These are phyloP conservation scores for Smallanthus sonchifolius DNA, from an alignment of 129 eudicot genomes.

Conservation along the genomic window DNA sequence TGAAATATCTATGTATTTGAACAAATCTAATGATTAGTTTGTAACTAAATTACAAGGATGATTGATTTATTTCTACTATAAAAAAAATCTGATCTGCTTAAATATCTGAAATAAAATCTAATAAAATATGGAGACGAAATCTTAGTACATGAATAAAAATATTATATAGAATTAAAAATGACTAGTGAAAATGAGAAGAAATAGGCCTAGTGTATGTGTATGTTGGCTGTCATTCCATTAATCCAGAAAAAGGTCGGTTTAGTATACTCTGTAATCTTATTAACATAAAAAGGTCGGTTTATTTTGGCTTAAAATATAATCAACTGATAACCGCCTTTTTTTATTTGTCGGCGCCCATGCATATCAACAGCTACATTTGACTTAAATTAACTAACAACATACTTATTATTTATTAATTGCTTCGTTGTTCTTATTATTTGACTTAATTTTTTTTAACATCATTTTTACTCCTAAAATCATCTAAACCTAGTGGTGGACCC, in stretches of 20 bases:
- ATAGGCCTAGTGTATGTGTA: not conserved
- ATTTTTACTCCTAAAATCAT: no score
- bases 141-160: not conserved
- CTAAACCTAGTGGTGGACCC: no score
- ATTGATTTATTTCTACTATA: not conserved
- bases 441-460: no score
- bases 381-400: constrained; percentile 20
- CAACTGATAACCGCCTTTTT: constrained; percentile 36
- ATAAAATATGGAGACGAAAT: constrained; percentile 5
- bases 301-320: constrained; percentile 22
- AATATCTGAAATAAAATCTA: not conserved
- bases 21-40: not conserved
- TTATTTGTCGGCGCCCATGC: constrained; percentile 42
- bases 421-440: constrained; percentile 15
- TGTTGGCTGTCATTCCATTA: constrained; percentile 44
- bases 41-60: not conserved
- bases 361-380: constrained; percentile 33
- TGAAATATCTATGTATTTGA: not conserved
- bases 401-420: not conserved
- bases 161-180: not conserved
- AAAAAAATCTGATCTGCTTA: not conserved
- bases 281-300: constrained; percentile 30
- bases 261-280: constrained; percentile 25
- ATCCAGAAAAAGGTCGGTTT: constrained; percentile 38
- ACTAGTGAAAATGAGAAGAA: constrained; percentile 4